Evolutionary conservation across 441 rosid species (phyloP), one percentile per base, ranked within the genome.

Genomic region (Erodium trifolium): DNA sequence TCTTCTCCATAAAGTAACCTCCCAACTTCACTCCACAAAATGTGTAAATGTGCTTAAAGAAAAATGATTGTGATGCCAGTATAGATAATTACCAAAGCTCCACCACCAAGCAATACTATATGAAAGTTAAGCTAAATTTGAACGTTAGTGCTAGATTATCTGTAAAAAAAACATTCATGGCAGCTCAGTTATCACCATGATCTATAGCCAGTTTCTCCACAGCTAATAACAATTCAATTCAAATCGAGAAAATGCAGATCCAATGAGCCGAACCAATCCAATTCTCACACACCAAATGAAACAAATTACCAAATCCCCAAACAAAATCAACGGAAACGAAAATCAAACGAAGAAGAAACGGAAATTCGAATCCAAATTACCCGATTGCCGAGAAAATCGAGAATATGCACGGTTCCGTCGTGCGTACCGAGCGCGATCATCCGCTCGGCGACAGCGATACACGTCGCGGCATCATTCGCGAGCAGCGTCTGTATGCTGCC

Each of bases 381-480:
- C 97, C 92, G 98, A 78, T 95, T 92, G 10, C 99, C 99, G 18
- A 92, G 82, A 68, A 95, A 92, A 84, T 95, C 99, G 69, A 95
- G 97, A 74, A 95, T 92, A 77, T 89, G 96, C 8, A 95, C 90
- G 19, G 88, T 78, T 17, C 99, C 99, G 47, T 78, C 96, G 59
- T 85, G 90, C 1, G 98, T 90, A 23, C 99, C 99, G 53, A 95
- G 96, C 10, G 97, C 98, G 82, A 95, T 90, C 98, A 95, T 89
- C 51, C 98, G 84, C 70, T 90, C 96, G 2, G 97, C 96, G 2
- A 92, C 91, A 13, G 98, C 86, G 72, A 95, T 78, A 80, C 97
- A 95, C 17, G 98, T 88, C 35, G 99, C 97, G 14, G 97, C 97
- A 43, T 90, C 93, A 77, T 80, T 87, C 19, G 96, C 80, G 5